Evolutionary conservation across 2,329 filamentous ascomycete genomes (phyloP).

Genomic region (Boeremia exigua): DNA sequence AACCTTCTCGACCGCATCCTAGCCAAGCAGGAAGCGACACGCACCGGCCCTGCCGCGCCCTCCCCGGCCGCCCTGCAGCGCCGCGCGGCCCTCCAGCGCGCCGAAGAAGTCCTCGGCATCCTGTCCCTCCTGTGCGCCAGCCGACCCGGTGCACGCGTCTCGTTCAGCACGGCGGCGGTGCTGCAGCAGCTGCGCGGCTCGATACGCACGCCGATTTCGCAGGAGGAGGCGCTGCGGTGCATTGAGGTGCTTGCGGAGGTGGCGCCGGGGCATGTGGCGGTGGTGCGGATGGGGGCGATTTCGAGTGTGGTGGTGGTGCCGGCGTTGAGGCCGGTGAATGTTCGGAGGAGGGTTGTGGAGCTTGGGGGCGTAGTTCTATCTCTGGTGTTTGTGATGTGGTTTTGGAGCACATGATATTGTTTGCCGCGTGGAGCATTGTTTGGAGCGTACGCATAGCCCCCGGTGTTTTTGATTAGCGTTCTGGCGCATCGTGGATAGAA

Average conservation of each 20-base stretch:
- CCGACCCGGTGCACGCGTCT: constrained; percentile 46
- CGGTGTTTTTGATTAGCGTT: too few species aligned
- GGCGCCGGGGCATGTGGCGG: constrained; percentile 51
- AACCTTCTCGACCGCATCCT: constrained; percentile 59
- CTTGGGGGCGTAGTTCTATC: constrained; percentile 41
- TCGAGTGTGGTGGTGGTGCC: constrained; percentile 53
- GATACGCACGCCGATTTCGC: constrained; percentile 54
- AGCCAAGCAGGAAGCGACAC: constrained; percentile 54
- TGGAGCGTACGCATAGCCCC: too few species aligned
- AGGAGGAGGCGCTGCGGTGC: constrained; percentile 53
- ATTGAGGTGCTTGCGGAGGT: constrained; percentile 55
- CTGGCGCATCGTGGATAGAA: too few species aligned
- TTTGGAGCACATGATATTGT: not conserved
- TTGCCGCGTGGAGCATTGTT: too few species aligned
- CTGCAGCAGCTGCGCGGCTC: constrained; percentile 54
- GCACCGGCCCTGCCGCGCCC: constrained; percentile 47
- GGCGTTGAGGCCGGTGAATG: constrained; percentile 41
- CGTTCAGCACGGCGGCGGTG: constrained; percentile 53
- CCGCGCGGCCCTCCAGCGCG: constrained; percentile 54
- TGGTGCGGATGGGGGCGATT: constrained; percentile 48
- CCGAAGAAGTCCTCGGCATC: constrained; percentile 54
- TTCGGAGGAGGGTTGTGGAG: constrained; percentile 40
- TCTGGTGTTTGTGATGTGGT: too few species aligned
- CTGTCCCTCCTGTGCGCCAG: constrained; percentile 51
- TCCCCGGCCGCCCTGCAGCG: constrained; percentile 53